These are phyloP conservation scores for Trametes pubescens DNA, from an alignment of 1,284 basidiomycete species.

Conservation along the genomic window DNA sequence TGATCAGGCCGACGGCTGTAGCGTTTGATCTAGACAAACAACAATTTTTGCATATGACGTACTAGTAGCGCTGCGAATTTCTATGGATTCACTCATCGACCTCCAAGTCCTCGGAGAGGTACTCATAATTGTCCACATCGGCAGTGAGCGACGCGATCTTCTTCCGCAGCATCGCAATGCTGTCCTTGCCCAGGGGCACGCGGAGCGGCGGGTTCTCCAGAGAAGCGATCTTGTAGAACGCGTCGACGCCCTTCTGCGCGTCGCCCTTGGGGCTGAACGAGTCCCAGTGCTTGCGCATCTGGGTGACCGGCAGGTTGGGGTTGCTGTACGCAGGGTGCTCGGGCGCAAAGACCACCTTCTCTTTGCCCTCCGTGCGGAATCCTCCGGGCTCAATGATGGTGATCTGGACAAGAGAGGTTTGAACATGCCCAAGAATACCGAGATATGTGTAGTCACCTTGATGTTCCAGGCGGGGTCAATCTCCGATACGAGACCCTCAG, in stretches of 20 bases:
- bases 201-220: slow-evolving; percentile 24
- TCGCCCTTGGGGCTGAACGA: slow-evolving; percentile 8
- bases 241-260: slow-evolving; percentile 16
- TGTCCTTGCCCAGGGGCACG: slow-evolving; percentile 18
- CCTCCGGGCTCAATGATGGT: not conserved
- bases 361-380: not conserved
- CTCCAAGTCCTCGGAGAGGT: slow-evolving; percentile 1
- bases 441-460: too few relatives aligned
- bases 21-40: too few relatives aligned
- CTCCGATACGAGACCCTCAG: too few relatives aligned
- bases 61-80: too few relatives aligned
- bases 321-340: not conserved
- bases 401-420: too few relatives aligned
- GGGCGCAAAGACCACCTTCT: not conserved
- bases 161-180: not conserved
- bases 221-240: slow-evolving; percentile 20
- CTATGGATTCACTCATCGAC: too few relatives aligned
- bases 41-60: too few relatives aligned
- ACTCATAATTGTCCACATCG: slow-evolving; percentile 4
- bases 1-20: too few relatives aligned
- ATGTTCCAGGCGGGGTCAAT: too few relatives aligned
- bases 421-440: too few relatives aligned
- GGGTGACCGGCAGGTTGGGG: not conserved
- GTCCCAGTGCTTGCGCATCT: not conserved
- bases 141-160: not conserved